Evolutionary conservation across 1,284 basidiomycete genomes (phyloP).

Genomic region (Naganishia liquefaciens): DNA sequence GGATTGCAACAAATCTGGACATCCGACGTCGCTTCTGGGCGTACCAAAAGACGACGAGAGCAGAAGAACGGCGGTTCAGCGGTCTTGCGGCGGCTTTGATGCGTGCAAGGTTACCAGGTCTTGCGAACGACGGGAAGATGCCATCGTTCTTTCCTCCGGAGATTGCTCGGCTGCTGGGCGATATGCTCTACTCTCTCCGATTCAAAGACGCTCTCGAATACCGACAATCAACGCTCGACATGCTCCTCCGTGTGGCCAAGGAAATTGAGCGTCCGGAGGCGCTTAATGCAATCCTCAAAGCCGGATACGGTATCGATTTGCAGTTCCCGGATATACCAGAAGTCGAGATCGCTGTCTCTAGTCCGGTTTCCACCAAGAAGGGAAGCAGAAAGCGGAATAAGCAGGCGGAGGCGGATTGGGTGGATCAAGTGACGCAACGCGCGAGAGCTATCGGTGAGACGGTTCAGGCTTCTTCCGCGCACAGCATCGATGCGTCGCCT

Average conservation of each 20-base stretch:
- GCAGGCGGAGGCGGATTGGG: conserved; percentile 14
- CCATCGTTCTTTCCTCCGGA: conserved; percentile 31
- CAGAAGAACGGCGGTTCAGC: conserved; percentile 5
- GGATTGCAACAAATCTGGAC: conserved; percentile 22
- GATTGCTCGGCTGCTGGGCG: conserved; percentile 17
- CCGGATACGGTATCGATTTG: conserved; percentile 30
- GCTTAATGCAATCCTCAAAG: conserved; percentile 26
- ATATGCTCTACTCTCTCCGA: conserved; percentile 20
- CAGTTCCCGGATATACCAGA: conserved; percentile 28
- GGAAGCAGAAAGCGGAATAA: conserved; percentile 5
- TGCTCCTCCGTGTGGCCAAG: conserved; percentile 29
- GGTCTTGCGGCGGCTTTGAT: conserved; percentile 4
- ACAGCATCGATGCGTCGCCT: background rate
- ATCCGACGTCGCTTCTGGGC: conserved; percentile 24
- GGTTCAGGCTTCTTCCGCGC: background rate
- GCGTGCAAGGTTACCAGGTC: conserved; percentile 11
- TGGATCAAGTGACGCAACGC: conserved; percentile 7
- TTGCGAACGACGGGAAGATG: conserved; percentile 2
- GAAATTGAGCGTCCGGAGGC: conserved; percentile 22
- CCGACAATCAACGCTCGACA: conserved; percentile 17
- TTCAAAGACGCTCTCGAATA: conserved; percentile 16
- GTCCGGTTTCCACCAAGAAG: conserved; percentile 1
- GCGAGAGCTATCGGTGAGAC: background rate
- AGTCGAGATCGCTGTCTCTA: background rate
- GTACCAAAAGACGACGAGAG: conserved; percentile 5